A percentile compares a stretch with the other conserved stretches of the same genome.
phyloP scores from a whole-genome alignment of 768 basidiomycete genomes.

The Calocybe cyanea region DNA sequence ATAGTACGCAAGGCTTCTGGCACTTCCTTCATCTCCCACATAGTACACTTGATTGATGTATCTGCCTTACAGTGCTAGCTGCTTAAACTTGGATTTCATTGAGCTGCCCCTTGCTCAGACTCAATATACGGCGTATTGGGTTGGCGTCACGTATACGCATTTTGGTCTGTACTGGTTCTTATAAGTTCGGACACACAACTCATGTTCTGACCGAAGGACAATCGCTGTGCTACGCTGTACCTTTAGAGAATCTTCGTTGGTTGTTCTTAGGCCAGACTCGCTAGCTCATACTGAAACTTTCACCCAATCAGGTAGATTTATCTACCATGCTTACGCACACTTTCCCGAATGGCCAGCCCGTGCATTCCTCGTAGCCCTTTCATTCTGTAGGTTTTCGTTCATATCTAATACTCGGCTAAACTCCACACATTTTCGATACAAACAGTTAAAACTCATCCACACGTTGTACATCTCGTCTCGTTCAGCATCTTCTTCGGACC shows the following conservation, averaged over 20 bases:
- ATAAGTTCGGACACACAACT: not conserved
- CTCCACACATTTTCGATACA: not conserved
- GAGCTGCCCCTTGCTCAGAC: no score
- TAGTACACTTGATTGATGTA: no score
- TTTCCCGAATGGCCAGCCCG: constrained; percentile 18
- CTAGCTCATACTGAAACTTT: not conserved
- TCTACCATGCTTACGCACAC: constrained; percentile 11
- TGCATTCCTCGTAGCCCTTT: constrained; percentile 8
- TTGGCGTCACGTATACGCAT: not conserved
- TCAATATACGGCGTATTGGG: constrained; percentile 7
- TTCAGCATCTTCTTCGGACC: constrained; percentile 42
- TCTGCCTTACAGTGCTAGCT: no score
- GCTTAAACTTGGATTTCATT: no score
- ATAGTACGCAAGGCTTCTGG: no score
- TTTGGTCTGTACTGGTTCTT: constrained; percentile 4
- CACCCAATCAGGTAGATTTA: constrained; percentile 1
- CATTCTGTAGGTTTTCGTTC: constrained; percentile 14
- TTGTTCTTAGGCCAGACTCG: not conserved
- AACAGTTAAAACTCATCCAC: constrained; percentile 26
- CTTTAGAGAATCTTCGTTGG: constrained; percentile 7
- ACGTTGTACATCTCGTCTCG: constrained; percentile 30
- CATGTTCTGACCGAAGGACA: not conserved
- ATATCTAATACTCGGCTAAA: not conserved
- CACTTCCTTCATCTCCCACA: no score
- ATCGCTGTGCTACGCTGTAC: not conserved